phyloP scores from a whole-genome alignment of 192 early-diverging fungal species.

The Entomortierella chlamydospora region DNA sequence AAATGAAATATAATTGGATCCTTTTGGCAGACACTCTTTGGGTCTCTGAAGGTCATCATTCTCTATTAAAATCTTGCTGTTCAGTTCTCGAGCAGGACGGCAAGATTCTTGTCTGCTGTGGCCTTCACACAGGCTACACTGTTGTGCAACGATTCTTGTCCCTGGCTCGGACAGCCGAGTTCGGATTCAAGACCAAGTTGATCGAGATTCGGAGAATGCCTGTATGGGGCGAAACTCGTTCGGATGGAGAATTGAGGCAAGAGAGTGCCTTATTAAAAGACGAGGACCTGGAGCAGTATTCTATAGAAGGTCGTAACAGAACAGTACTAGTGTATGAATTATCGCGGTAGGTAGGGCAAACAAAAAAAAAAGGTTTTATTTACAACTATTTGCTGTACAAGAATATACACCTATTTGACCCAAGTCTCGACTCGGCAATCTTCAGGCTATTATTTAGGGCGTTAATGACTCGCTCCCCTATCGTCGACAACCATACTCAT shows the following conservation, averaged over 20 bases:
- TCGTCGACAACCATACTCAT: conserved; percentile 8
- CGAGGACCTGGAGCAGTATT: conserved; percentile 36
- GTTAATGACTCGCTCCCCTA: too few species aligned
- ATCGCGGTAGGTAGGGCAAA: background rate
- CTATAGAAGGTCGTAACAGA: conserved; percentile 39
- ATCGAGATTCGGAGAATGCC: conserved; percentile 37
- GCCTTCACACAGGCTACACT: conserved; percentile 34
- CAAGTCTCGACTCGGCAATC: too few species aligned
- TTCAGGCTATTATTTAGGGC: too few species aligned
- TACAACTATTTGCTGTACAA: background rate
- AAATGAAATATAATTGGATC: conserved; percentile 35
- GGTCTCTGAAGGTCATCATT: conserved; percentile 39
- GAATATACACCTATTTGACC: background rate
- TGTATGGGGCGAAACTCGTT: conserved; percentile 32
- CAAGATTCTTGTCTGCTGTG: conserved; percentile 45
- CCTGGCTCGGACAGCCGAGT: conserved; percentile 9
- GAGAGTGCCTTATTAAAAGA: conserved; percentile 27
- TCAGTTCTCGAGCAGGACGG: conserved; percentile 19
- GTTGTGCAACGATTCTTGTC: conserved; percentile 38
- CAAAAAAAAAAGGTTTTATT: conserved; percentile 8
- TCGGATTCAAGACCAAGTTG: conserved; percentile 16
- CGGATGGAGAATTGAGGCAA: conserved; percentile 19
- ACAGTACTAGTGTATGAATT: conserved; percentile 43
- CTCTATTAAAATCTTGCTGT: conserved; percentile 23
- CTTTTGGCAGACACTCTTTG: conserved; percentile 45